phyloP scores from a whole-genome alignment of 2,329 filamentous ascomycete genomes.

The Thermomyces lanuginosus region DNA sequence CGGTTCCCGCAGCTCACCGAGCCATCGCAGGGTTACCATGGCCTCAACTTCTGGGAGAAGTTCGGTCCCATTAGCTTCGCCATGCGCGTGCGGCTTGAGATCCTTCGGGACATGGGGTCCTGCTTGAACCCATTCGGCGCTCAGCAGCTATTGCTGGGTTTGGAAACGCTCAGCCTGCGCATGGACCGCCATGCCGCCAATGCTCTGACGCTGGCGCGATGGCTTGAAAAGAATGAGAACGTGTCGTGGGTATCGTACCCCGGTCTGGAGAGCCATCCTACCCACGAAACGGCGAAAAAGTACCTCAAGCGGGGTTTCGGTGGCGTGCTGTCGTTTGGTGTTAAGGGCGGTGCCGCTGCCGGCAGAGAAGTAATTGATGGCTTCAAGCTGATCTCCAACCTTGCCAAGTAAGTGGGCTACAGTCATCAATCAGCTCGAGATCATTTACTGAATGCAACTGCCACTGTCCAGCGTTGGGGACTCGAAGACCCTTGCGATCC shows the following conservation, averaged over 20 bases:
- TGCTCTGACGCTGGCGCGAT: slow-evolving; percentile 56
- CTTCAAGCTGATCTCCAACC: slow-evolving; percentile 78
- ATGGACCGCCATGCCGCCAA: slow-evolving; percentile 71
- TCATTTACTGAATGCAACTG: neutral
- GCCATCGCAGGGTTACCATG: slow-evolving; percentile 74
- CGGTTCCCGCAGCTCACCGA: slow-evolving; percentile 79
- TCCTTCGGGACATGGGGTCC: slow-evolving; percentile 64
- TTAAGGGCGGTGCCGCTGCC: slow-evolving; percentile 68
- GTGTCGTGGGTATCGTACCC: slow-evolving; percentile 83
- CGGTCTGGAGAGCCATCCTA: slow-evolving; percentile 60
- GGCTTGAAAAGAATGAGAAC: slow-evolving; percentile 60
- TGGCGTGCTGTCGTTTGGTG: slow-evolving; percentile 73
- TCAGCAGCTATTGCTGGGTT: slow-evolving; percentile 66
- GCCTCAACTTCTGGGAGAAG: slow-evolving; percentile 78
- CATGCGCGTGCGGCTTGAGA: slow-evolving; percentile 66
- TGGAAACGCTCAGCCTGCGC: slow-evolving; percentile 70
- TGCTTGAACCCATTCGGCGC: slow-evolving; percentile 69
- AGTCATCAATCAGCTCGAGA: slow-evolving; percentile 14
- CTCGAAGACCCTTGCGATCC: slow-evolving; percentile 83
- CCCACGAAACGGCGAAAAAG: slow-evolving; percentile 60
- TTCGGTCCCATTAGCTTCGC: slow-evolving; percentile 67
- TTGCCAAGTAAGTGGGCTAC: too few species aligned
- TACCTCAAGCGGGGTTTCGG: slow-evolving; percentile 69
- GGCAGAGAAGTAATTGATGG: slow-evolving; percentile 52
- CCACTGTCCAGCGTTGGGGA: slow-evolving; percentile 51